Base-by-base conservation (phyloP, 2,329 filamentous ascomycete genomes). In the Cladosporium phlei region DNA sequence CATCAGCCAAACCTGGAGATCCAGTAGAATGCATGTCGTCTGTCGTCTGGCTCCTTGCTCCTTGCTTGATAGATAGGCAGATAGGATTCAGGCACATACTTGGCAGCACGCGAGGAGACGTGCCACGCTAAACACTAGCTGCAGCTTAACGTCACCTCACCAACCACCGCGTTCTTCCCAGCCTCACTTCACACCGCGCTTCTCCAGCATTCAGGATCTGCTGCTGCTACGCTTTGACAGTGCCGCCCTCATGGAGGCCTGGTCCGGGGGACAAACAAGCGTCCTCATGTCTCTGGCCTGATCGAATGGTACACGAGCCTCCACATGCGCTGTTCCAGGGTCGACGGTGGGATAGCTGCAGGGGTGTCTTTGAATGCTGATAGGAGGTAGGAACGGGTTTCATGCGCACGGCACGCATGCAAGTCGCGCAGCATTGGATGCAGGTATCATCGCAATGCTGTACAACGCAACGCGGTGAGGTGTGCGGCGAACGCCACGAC, bases 251-350 rank as follows among this genome's bases (percentile, higher is more conserved):
- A 14, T 14, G 30, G n/a, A 12, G 19, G 20, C 37, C 24, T 39
- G 29, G 10, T 17, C 17, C 32, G 24, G 24, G 22, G 24, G 21
- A 37, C 32, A 37, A 45, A 37, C 11, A 35, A 37, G 30, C 21
- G 17, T 45, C 42, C 37, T 34, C 42, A 45, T 45, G 42, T 45
- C 42, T 45, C 32, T 37, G 35, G 32, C 42, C 42, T 45, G 42
- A 28, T 20, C 6, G 16, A 17, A 24, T 19, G 11, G 39, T 22
- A 43, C 39, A 34, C 42, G 32, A 45, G 32, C 21, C 32, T 35
- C 24, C 37, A 17, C 12, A 35, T 35, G 42, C 42, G 32, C 22
- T 28, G 32, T 8, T 37, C 33, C 28, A 19, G 24, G 24, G 32
- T 25, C 17, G 17, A 28, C 16, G 16, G 42, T 37, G 42, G 42